A percentile compares a stretch with the other conserved stretches of the same genome.
Conservation (phyloP, 257 asterid genomes). For the Solanum corneliomulleri region DNA sequence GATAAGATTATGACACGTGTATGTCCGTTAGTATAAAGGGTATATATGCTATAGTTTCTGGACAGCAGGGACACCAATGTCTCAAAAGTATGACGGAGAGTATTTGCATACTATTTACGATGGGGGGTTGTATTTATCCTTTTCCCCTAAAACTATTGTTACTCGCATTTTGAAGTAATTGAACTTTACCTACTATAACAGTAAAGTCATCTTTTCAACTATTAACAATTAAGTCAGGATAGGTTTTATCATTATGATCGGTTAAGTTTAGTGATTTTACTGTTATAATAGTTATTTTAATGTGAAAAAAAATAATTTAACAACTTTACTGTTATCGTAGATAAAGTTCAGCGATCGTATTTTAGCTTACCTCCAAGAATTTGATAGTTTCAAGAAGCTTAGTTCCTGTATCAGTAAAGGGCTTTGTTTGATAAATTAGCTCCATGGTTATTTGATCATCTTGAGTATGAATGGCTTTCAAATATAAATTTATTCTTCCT, state of each 20-base stretch:
- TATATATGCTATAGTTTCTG: too few relatives aligned
- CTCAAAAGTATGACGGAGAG: too few relatives aligned
- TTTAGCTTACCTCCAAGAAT: conserved; percentile 9
- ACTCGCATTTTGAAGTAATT: background rate
- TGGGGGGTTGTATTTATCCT: too few relatives aligned
- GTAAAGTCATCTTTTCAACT: too few relatives aligned
- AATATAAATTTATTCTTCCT: conserved; percentile 38
- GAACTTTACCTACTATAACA: background rate
- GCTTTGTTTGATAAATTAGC: conserved; percentile 34
- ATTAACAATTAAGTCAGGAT: too few relatives aligned
- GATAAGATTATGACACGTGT: too few relatives aligned
- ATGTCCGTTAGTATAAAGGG: too few relatives aligned
- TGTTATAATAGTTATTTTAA: too few relatives aligned
- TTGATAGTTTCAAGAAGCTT: conserved; percentile 40
- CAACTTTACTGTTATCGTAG: background rate
- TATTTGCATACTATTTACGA: too few relatives aligned
- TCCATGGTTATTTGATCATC: conserved; percentile 19
- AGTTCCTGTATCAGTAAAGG: conserved; percentile 38
- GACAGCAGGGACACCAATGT: too few relatives aligned
- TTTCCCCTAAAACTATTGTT: background rate
- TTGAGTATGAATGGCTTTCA: conserved; percentile 19
- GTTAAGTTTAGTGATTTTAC: background rate
- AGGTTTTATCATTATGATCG: background rate
- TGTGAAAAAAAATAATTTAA: background rate
- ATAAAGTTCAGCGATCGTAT: background rate